Percentiles rank a stretch among this genome's conserved stretches.
Evolutionary conservation across 768 basidiomycete genomes (phyloP).

Genomic region (Cyathus striatus): DNA sequence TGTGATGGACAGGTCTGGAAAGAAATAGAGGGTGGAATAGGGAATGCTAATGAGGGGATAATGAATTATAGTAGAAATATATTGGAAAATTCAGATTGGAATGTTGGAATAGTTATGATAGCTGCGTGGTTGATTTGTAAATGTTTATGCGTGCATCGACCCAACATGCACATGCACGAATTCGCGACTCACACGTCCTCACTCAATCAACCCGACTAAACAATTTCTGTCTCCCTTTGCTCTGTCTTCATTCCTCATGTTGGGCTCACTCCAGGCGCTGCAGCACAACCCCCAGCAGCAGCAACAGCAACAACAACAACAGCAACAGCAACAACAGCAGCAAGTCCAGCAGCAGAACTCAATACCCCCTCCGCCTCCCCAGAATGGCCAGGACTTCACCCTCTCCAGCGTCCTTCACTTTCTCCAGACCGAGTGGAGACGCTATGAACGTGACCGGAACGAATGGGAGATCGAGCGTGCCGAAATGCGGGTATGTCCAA

Average conservation of each 20-base stretch:
- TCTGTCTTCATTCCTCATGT: conserved; percentile 43
- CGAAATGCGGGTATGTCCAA: conserved; percentile 86
- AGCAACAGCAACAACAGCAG: conserved; percentile 47
- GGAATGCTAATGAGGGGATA: too few relatives aligned
- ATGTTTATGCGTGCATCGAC: conserved; percentile 38
- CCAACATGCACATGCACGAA: conserved; percentile 15
- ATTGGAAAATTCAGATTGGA: too few relatives aligned
- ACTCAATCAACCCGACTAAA: too few relatives aligned
- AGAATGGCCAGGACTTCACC: conserved; percentile 88
- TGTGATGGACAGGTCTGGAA: conserved; percentile 1
- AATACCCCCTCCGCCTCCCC: conserved; percentile 72
- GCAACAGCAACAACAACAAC: conserved; percentile 54
- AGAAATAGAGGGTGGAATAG: conserved; percentile 4
- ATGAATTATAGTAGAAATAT: too few relatives aligned
- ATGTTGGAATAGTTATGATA: too few relatives aligned
- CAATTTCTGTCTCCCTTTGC: conserved; percentile 12
- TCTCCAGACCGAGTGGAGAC: conserved; percentile 95
- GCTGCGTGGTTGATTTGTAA: conserved; percentile 28
- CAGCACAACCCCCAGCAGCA: conserved; percentile 60
- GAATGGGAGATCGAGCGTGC: conserved; percentile 99
- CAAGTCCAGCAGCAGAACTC: conserved; percentile 42
- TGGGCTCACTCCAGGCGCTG: conserved; percentile 64
- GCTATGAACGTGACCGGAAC: conserved; percentile 97
- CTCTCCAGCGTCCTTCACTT: conserved; percentile 95
- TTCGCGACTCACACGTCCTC: conserved; percentile 15